phyloP scores from a whole-genome alignment of 768 basidiomycete species.

The Boletus edulis region DNA sequence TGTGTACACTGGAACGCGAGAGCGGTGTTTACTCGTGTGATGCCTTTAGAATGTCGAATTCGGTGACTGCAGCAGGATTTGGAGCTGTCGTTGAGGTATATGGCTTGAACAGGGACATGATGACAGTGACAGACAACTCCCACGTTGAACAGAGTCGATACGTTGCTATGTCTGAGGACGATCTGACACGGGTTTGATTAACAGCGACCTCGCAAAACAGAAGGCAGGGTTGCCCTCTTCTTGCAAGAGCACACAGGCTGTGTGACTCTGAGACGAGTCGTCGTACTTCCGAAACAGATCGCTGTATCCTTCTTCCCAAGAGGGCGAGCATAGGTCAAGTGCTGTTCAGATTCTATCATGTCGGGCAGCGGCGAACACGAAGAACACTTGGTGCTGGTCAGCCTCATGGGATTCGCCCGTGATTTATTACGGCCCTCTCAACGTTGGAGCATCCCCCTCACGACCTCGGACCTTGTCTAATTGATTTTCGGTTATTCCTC shows the following conservation, averaged over 20 bases:
- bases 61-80: constrained; percentile 30
- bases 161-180: too few relatives aligned
- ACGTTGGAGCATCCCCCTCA: too few relatives aligned
- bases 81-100: too few relatives aligned
- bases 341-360: too few relatives aligned
- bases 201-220: too few relatives aligned
- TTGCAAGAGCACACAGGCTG: too few relatives aligned
- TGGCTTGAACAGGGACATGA: not conserved
- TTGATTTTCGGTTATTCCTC: constrained; percentile 11
- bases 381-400: not conserved
- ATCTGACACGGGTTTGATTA: not conserved
- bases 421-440: not conserved
- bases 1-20: not conserved
- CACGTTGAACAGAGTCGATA: too few relatives aligned
- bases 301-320: not conserved
- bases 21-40: constrained; percentile 55
- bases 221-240: too few relatives aligned
- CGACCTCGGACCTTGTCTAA: not conserved
- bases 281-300: not conserved
- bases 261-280: too few relatives aligned
- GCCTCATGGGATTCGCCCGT: constrained; percentile 21
- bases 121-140: too few relatives aligned
- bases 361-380: too few relatives aligned
- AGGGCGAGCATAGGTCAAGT: too few relatives aligned
- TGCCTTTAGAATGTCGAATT: constrained; percentile 75